A percentile compares a stretch with the other conserved stretches of the same genome.
Conservation (phyloP, 2,329 filamentous ascomycete genomes). For the Cladosporium sp. region DNA sequence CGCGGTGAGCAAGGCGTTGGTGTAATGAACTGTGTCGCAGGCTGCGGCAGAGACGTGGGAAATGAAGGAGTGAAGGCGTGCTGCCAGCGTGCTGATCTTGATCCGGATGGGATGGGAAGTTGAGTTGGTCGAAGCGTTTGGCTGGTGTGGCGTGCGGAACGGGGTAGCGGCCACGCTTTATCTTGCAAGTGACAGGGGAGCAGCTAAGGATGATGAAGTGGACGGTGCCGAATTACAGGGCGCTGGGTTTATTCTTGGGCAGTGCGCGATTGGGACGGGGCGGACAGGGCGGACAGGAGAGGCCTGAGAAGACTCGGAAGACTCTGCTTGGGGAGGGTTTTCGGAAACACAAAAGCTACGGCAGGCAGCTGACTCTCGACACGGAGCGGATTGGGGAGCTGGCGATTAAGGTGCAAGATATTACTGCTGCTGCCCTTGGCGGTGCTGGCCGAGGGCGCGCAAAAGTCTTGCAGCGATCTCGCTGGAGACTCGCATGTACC, state of each 20-base stretch:
- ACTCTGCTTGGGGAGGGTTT: too few relatives aligned
- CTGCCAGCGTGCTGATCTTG: conserved; percentile 6
- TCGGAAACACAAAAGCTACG: too few relatives aligned
- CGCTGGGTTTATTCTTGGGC: not conserved
- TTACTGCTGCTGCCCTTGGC: not conserved
- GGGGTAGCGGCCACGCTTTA: not conserved
- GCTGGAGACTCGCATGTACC: not conserved
- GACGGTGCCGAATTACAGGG: not conserved
- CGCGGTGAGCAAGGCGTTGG: not conserved
- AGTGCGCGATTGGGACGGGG: not conserved
- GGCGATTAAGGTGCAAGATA: not conserved
- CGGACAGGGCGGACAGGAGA: not conserved
- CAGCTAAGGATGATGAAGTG: too few relatives aligned
- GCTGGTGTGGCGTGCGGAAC: conserved; percentile 7
- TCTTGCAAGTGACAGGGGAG: conserved; percentile 5
- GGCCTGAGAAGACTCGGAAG: not conserved
- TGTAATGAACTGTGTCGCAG: conserved; percentile 9
- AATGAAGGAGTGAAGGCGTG: conserved; percentile 11
- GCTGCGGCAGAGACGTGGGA: conserved; percentile 6
- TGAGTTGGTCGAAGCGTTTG: not conserved
- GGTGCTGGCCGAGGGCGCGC: not conserved
- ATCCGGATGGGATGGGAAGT: not conserved
- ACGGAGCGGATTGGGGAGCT: not conserved
- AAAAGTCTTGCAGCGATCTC: conserved; percentile 6
- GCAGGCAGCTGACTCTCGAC: not conserved